phyloP scores from a whole-genome alignment of 768 basidiomycete genomes.

The Calvatia gigantea region DNA sequence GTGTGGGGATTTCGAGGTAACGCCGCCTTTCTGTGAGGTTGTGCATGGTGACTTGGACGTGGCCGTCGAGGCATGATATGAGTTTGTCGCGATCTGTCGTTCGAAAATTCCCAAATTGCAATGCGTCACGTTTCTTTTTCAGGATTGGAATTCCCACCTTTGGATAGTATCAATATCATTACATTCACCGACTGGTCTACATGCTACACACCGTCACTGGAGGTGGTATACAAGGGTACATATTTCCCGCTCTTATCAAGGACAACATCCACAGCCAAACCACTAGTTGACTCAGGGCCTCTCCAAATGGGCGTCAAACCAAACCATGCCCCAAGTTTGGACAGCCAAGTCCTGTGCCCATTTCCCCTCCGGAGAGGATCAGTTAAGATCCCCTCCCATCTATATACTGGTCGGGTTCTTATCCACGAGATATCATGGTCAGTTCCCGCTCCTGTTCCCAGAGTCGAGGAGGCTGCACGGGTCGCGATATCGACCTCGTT shows the following conservation, averaged over 20 bases:
- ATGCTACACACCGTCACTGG: not conserved
- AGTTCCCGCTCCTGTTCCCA: slow-evolving; percentile 69
- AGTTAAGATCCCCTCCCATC: slow-evolving; percentile 66
- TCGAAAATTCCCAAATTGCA: not conserved
- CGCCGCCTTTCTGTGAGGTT: not conserved
- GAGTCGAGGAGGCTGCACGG: slow-evolving; percentile 45
- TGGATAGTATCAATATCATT: not conserved
- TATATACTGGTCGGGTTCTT: slow-evolving; percentile 56
- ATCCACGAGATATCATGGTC: slow-evolving; percentile 64
- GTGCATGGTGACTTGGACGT: slow-evolving; percentile 20
- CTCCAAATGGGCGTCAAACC: slow-evolving; percentile 66
- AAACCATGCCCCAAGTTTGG: slow-evolving; percentile 66
- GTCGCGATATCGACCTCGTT: slow-evolving; percentile 57
- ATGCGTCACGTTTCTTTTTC: not conserved
- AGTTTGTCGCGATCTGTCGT: not conserved
- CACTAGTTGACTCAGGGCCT: slow-evolving; percentile 44
- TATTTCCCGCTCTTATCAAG: slow-evolving; percentile 53
- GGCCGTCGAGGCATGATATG: slow-evolving; percentile 34
- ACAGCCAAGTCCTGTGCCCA: slow-evolving; percentile 35
- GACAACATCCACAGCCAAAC: slow-evolving; percentile 57
- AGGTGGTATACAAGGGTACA: slow-evolving; percentile 35
- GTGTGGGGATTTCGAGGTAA: not conserved
- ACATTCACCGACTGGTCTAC: not conserved
- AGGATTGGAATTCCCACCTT: not conserved
- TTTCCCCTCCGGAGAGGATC: slow-evolving; percentile 44